Evolutionary conservation across 2,329 filamentous ascomycete species (phyloP), one percentile per base, ranked within the genome.

Genomic region (Mycosphaerella sp.): DNA sequence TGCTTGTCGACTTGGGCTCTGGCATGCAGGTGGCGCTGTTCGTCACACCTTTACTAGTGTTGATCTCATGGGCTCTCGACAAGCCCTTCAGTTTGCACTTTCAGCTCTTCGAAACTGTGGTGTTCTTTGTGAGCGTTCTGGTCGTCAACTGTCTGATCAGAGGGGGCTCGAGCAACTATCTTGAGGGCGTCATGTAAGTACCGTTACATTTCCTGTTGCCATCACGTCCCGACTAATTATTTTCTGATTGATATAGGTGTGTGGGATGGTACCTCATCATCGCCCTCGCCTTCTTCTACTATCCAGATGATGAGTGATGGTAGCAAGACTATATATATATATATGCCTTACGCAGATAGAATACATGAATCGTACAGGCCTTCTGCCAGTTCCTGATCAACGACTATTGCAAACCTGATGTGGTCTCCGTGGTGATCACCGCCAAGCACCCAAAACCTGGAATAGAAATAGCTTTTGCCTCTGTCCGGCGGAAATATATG

Each of bases 141-240:
- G 89, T 94, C 57, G 87, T 91, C 69, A 91, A 91, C 70, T 94
- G 91, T 64, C 71, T 94, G 55, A 87, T 94, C 37, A 74, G 90
- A 54, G 87, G 94, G 63, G 88, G 88, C 4, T 79, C 88, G 64
- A 88, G 84, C 65, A 94, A 94, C 65, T 94, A 91, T 62, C 79
- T 94, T 7, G 88, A 94, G 71, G 88, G 88, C 10, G 81, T 83
- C 44, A 75, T 76, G 73, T 76, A 35, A 47, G 10, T 17, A 12
- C 35, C 25, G 0, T 2, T n/a, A 5, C 3, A 32, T n/a, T 4
- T 16, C 2, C 30, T 4, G 18, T 1, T n/a, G n/a, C n/a, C n/a
- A n/a, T n/a, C 3, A 2, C 16, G n/a, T 16, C 14, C 16, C 2
- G n/a, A 9, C 44, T 40, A 21, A 47, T 12, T 5, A 17, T 47